Evolutionary conservation across 108 stramenopile genomes (phyloP).

Genomic region (Nannochloropsis gaditana): DNA sequence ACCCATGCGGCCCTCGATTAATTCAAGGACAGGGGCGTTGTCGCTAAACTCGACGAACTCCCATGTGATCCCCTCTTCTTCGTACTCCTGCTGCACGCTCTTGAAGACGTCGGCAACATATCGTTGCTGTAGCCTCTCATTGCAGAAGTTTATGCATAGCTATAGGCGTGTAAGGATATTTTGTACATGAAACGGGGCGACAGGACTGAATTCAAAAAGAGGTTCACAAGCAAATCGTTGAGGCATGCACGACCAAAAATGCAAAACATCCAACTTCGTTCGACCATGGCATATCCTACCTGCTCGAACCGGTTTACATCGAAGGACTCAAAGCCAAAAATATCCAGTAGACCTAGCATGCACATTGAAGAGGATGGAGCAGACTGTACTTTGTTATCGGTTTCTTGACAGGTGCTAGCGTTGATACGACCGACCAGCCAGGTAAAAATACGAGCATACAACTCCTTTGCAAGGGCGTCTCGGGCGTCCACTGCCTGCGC

Average conservation of each 20-base stretch:
- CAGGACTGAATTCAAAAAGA: no score
- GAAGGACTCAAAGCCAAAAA: conserved; percentile 63
- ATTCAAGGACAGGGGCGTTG: conserved; percentile 70
- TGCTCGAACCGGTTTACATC: conserved; percentile 62
- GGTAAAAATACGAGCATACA: conserved; percentile 83
- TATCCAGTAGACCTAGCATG: conserved; percentile 61
- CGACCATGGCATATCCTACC: conserved; percentile 23
- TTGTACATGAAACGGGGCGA: no score
- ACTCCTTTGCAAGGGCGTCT: conserved; percentile 86
- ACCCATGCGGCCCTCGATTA: conserved; percentile 64
- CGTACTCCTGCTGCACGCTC: conserved; percentile 65
- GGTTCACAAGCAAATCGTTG: no score
- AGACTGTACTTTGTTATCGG: background rate
- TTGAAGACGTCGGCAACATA: conserved; percentile 55
- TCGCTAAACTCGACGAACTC: conserved; percentile 68
- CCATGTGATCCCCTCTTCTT: conserved; percentile 74
- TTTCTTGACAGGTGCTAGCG: conserved; percentile 48
- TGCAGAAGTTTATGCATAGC: conserved; percentile 54
- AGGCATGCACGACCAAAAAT: no score
- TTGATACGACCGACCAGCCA: conserved; percentile 79
- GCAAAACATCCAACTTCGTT: background rate
- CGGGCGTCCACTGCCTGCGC: conserved; percentile 71
- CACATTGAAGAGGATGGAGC: background rate
- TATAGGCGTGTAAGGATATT: background rate
- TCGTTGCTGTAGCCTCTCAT: conserved; percentile 60